phyloP scores from a whole-genome alignment of 768 basidiomycete genomes.

The Lactarius sanguifluus region DNA sequence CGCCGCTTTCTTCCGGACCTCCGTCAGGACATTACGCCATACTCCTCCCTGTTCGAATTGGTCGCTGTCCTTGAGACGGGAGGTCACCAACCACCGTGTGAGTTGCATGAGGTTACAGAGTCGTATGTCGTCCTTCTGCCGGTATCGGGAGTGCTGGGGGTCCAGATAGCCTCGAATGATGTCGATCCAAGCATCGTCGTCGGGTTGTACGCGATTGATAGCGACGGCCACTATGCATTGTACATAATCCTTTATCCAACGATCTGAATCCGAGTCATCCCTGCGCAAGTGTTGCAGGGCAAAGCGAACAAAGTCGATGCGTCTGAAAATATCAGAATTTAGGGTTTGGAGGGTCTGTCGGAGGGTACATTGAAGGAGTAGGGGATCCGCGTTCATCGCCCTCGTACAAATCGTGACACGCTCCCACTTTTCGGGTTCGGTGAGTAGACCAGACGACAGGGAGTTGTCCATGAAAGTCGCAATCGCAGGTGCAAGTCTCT shows the following conservation, averaged over 20 bases:
- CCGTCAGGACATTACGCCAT: neutral
- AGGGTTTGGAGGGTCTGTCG: neutral
- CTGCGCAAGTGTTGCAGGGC: neutral
- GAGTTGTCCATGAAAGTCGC: neutral
- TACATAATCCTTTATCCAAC: neutral
- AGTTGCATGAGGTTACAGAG: conserved; percentile 10
- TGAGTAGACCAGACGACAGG: neutral
- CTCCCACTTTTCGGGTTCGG: neutral
- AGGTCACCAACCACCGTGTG: neutral
- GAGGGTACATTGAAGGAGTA: conserved; percentile 3
- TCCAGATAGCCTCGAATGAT: neutral
- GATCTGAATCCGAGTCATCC: neutral
- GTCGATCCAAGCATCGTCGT: neutral
- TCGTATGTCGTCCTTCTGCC: neutral
- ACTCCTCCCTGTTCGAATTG: conserved; percentile 2
- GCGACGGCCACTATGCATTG: conserved; percentile 15
- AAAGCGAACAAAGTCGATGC: neutral
- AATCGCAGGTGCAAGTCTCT: neutral
- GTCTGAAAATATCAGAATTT: neutral
- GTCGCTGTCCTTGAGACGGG: neutral
- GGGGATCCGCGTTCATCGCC: neutral
- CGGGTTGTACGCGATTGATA: neutral
- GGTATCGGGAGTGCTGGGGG: neutral
- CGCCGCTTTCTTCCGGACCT: neutral
- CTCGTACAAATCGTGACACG: neutral